Conservation (phyloP, 352 stramenopile species). For the Phytophthora parvispora region DNA sequence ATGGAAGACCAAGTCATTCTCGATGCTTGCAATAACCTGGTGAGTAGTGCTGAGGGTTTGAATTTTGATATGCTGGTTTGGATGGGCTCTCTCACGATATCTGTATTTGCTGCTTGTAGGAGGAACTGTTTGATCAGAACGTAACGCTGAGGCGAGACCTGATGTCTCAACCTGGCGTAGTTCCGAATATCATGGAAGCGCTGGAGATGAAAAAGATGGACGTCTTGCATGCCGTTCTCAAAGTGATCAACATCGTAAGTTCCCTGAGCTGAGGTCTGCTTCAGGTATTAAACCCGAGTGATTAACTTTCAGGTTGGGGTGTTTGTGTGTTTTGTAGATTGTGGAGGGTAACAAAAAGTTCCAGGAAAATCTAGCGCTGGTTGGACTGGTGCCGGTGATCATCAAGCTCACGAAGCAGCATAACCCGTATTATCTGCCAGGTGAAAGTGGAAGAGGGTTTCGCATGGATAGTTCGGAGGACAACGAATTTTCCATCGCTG, state of each 20-base stretch:
- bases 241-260: constrained; percentile 88
- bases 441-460: constrained; percentile 22
- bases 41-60: constrained; percentile 19
- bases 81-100: background rate
- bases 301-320: constrained; percentile 4
- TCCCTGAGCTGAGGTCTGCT: background rate
- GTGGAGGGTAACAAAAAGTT: constrained; percentile 92
- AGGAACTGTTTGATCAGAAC: constrained; percentile 88
- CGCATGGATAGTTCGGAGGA: constrained; percentile 24
- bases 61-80: background rate
- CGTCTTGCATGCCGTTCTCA: constrained; percentile 86
- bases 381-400: constrained; percentile 92
- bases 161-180: constrained; percentile 92
- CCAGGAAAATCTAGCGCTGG: constrained; percentile 93
- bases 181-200: constrained; percentile 95
- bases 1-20: constrained; percentile 90
- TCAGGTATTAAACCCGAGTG: background rate
- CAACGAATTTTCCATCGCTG: constrained; percentile 53
- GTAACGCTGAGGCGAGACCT: constrained; percentile 78
- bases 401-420: constrained; percentile 87
- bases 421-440: constrained; percentile 41
- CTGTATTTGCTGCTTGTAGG: constrained; percentile 34
- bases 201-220: constrained; percentile 94
- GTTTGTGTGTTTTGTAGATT: constrained; percentile 55
- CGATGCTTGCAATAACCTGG: constrained; percentile 80